Evolutionary conservation across 2,329 filamentous ascomycete species (phyloP).

Genomic region (Colletotrichum plurivorum): DNA sequence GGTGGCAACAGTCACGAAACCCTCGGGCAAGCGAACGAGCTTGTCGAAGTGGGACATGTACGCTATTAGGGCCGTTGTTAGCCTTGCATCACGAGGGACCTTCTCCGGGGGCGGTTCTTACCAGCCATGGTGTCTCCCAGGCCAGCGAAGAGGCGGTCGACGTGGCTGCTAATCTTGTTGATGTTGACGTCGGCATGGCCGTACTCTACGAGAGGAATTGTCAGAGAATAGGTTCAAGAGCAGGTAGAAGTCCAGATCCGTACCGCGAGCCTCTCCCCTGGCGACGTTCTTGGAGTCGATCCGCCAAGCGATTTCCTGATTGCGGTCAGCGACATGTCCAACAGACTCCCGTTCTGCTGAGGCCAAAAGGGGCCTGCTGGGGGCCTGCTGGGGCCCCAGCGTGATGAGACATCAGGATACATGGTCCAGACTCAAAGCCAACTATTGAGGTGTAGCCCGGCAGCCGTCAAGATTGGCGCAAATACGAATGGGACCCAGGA

Average conservation of each 20-base stretch:
- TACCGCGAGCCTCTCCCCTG: slow-evolving; percentile 70
- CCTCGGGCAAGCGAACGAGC: slow-evolving; percentile 79
- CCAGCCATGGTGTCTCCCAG: slow-evolving; percentile 75
- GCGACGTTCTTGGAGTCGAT: slow-evolving; percentile 69
- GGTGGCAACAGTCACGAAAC: slow-evolving; percentile 80
- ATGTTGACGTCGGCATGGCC: slow-evolving; percentile 67
- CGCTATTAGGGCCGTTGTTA: slow-evolving; percentile 52
- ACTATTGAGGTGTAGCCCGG: too few species aligned
- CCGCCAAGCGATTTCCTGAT: slow-evolving; percentile 81
- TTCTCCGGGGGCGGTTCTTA: slow-evolving; percentile 15
- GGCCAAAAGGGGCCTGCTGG: too few species aligned
- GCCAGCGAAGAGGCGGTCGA: slow-evolving; percentile 84
- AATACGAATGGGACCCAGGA: too few species aligned
- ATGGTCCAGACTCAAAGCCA: neutral
- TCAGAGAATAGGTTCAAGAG: neutral
- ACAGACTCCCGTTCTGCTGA: too few species aligned
- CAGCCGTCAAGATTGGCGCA: too few species aligned
- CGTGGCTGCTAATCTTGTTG: slow-evolving; percentile 68
- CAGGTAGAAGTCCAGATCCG: neutral
- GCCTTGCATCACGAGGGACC: neutral
- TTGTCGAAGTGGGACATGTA: slow-evolving; percentile 96
- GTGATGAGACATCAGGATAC: neutral
- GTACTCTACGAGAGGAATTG: slow-evolving; percentile 44
- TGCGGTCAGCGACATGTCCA: too few species aligned
- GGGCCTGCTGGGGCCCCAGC: too few species aligned